Conservation (phyloP, 108 stramenopile genomes). For the Halocafeteria seosinensis region DNA sequence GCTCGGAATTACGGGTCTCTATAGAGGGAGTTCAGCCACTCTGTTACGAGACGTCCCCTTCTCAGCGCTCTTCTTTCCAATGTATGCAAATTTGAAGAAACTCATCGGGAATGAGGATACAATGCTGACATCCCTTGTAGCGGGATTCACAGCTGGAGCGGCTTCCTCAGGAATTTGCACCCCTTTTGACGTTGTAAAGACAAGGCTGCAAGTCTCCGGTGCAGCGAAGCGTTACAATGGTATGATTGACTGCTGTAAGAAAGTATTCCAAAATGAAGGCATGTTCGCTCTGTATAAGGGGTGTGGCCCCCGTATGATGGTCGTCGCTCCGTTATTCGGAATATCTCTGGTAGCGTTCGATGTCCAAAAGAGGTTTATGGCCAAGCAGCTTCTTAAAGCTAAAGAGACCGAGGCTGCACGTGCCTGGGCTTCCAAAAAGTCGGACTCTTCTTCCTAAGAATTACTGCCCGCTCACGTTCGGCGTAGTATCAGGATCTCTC, state of each 20-base stretch:
- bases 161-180: conserved; percentile 31
- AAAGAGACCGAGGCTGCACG: background rate
- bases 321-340: conserved; percentile 33
- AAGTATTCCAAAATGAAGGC: conserved; percentile 12
- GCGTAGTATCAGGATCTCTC: too few relatives aligned
- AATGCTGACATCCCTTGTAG: conserved; percentile 5
- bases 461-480: too few relatives aligned
- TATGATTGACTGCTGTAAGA: conserved; percentile 10
- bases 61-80: conserved; percentile 37
- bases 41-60: conserved; percentile 42
- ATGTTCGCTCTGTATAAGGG: conserved; percentile 24
- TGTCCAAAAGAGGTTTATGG: conserved; percentile 13
- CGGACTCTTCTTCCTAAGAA: too few relatives aligned
- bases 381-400: background rate
- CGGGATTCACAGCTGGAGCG: conserved; percentile 35
- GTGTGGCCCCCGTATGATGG: conserved; percentile 25
- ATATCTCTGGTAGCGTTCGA: conserved; percentile 33
- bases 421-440: too few relatives aligned
- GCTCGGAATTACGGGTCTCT: conserved; percentile 37
- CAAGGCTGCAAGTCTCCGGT: conserved; percentile 16
- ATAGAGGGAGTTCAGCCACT: conserved; percentile 39
- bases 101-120: background rate
- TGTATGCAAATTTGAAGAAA: conserved; percentile 31
- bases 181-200: conserved; percentile 34
- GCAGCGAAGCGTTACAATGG: conserved; percentile 7